Evolutionary conservation across 306 rosid species (phyloP), one percentile per base, ranked within the genome.

Genomic region (Chamaecrista fasciculata): DNA sequence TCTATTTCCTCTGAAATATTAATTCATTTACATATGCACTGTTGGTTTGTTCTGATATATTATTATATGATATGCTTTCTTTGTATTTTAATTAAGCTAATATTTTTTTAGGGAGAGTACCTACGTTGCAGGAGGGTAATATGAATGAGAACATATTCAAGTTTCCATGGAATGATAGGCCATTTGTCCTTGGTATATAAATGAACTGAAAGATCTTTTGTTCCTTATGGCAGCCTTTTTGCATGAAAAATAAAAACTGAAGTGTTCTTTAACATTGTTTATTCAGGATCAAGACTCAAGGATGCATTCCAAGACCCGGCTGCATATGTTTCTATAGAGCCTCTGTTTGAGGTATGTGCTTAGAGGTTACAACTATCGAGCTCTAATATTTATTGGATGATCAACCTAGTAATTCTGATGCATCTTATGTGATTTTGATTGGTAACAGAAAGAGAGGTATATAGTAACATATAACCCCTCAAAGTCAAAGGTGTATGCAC

Each of bases 281-380:
- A 73, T 33, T 84, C 44, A 93, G 99, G 99, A 70, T 82, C 96
- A 51, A 89, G 97, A 81, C 73, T 91, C 76, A 94, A 89, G 83
- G 99, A 94, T 60, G 97, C 97, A 68, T 94, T 94, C 77, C 99
- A 91, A 70, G 97, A 94, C 66, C 92, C 99, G n/a, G 82, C 84
- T 76, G 76, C 81, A 43, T 94, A 87, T 84, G 79, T 94, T 84
- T 83, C 97, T 28, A 23, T 91, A 70, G 87, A 91, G 75, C 95
- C 99, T 53, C 67, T 91, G 59, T 94, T 94, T 81, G 91, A 89
- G 77, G 99, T 86, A 78, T 52, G 70, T 23, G 14, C 42, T 71
- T 57, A 24, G 72, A 48, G 66, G 65, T 55, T 50, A 44, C 55
- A 19, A 25, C 8, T 40, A 76, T 76, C 49, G 21, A 18, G 9